A percentile compares a stretch with the other conserved stretches of the same genome.
Evolutionary conservation across 495 filamentous ascomycete species (phyloP).

Genomic region (Apiosordaria backusii): DNA sequence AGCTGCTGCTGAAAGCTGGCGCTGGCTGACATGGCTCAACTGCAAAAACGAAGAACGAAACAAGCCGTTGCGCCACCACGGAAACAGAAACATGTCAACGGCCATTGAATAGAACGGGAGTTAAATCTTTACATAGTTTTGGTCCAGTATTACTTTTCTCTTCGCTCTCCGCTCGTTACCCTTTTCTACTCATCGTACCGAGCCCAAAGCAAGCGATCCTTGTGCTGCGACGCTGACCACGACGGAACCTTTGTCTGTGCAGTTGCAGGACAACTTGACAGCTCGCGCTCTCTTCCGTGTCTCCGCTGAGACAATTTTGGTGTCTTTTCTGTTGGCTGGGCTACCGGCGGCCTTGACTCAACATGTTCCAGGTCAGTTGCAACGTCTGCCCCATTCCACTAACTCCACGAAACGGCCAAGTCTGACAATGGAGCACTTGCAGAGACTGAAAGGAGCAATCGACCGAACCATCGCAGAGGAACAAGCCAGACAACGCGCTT

Average conservation of each 20-base stretch:
- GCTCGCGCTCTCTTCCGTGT: background rate
- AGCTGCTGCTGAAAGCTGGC: background rate
- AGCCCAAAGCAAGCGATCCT: too few relatives aligned
- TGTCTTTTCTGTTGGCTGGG: background rate
- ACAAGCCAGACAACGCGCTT: slow-evolving; percentile 68
- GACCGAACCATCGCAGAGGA: slow-evolving; percentile 86
- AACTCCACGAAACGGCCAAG: background rate
- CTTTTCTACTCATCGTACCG: background rate
- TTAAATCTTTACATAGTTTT: too few relatives aligned
- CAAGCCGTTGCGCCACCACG: background rate
- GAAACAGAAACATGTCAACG: background rate
- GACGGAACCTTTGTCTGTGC: background rate
- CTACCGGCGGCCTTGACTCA: slow-evolving; percentile 15
- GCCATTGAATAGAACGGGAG: background rate
- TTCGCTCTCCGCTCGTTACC: background rate
- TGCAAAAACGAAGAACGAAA: background rate
- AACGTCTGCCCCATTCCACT: background rate
- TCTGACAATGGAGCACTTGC: slow-evolving; percentile 17
- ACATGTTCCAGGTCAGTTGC: slow-evolving; percentile 36
- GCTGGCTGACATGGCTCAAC: slow-evolving; percentile 12
- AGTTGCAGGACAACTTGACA: background rate
- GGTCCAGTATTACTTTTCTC: background rate
- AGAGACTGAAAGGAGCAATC: slow-evolving; percentile 84
- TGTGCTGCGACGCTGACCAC: background rate
- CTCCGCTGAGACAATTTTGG: background rate